These are phyloP conservation scores for Exophiala dermatitidis DNA, from an alignment of 2,329 filamentous ascomycete genomes.

Conservation along the genomic window DNA sequence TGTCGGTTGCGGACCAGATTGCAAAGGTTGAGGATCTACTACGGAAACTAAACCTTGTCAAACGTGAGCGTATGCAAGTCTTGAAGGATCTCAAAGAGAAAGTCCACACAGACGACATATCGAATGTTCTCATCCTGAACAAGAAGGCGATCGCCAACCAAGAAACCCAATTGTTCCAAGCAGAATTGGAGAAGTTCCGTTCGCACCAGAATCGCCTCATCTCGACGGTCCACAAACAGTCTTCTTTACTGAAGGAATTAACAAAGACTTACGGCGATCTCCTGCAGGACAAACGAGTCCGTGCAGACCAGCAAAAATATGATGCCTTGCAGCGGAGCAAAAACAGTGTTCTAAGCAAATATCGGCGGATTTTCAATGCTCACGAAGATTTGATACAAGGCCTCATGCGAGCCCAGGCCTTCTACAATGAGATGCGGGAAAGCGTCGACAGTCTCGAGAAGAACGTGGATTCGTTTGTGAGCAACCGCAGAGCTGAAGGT, in stretches of 20 bases:
- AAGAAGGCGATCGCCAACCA: slow-evolving; percentile 93
- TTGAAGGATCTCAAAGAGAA: slow-evolving; percentile 97
- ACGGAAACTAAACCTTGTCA: slow-evolving; percentile 84
- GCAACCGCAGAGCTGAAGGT: slow-evolving; percentile 85
- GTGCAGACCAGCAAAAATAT: slow-evolving; percentile 91
- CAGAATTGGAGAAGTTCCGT: slow-evolving; percentile 94
- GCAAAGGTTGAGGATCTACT: slow-evolving; percentile 79
- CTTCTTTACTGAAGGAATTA: slow-evolving; percentile 87
- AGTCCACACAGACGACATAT: slow-evolving; percentile 89
- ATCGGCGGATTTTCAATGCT: slow-evolving; percentile 85
- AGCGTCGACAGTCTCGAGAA: slow-evolving; percentile 86
- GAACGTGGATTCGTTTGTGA: slow-evolving; percentile 95
- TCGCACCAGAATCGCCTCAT: slow-evolving; percentile 85
- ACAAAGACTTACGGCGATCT: slow-evolving; percentile 79
- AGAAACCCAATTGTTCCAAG: slow-evolving; percentile 85
- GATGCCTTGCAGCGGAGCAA: slow-evolving; percentile 79
- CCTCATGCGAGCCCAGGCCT: slow-evolving; percentile 77
- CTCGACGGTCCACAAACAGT: slow-evolving; percentile 93
- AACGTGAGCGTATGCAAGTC: slow-evolving; percentile 83
- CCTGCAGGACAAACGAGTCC: slow-evolving; percentile 86
- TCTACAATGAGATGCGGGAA: slow-evolving; percentile 93
- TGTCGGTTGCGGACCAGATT: slow-evolving; percentile 84
- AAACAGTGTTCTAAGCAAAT: slow-evolving; percentile 71
- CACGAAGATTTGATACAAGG: slow-evolving; percentile 86
- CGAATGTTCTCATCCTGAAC: slow-evolving; percentile 92